phyloP scores from a whole-genome alignment of 345 rosid genomes.

The Lepidium africanum region DNA sequence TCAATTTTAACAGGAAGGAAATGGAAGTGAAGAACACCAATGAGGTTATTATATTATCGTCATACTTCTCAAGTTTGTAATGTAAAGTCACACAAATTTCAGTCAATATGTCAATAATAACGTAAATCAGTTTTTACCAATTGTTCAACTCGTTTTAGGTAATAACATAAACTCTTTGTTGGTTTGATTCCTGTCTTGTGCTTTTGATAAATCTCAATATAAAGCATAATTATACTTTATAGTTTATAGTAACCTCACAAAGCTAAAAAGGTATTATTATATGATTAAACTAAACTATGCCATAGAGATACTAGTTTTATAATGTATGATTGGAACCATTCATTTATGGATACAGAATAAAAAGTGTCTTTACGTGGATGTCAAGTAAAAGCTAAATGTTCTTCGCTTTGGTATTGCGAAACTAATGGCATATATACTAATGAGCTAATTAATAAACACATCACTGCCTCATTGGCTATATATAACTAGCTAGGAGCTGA shows the following conservation, averaged over 20 bases:
- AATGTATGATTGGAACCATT: neutral
- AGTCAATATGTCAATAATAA: neutral
- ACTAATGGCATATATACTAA: neutral
- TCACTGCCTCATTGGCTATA: neutral
- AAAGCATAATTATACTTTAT: neutral
- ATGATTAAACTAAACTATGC: too few relatives aligned
- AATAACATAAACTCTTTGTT: neutral
- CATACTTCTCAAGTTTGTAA: slow-evolving; percentile 43
- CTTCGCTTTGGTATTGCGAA: slow-evolving; percentile 11
- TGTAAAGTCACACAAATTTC: neutral
- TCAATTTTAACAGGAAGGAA: slow-evolving; percentile 58
- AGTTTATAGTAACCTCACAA: neutral
- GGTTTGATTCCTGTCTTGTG: slow-evolving; percentile 16
- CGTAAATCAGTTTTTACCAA: neutral
- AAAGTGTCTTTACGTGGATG: slow-evolving; percentile 11
- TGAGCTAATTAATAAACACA: neutral
- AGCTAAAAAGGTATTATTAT: neutral
- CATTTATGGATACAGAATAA: slow-evolving; percentile 3
- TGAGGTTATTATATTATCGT: slow-evolving; percentile 42
- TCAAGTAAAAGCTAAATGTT: slow-evolving; percentile 8
- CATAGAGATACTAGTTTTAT: neutral
- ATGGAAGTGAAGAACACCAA: slow-evolving; percentile 32
- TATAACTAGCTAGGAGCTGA: neutral
- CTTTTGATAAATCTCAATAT: neutral
- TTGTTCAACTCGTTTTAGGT: neutral